Evolutionary conservation across 495 filamentous ascomycete species (phyloP).

Genomic region (Penicillium pancosmium): DNA sequence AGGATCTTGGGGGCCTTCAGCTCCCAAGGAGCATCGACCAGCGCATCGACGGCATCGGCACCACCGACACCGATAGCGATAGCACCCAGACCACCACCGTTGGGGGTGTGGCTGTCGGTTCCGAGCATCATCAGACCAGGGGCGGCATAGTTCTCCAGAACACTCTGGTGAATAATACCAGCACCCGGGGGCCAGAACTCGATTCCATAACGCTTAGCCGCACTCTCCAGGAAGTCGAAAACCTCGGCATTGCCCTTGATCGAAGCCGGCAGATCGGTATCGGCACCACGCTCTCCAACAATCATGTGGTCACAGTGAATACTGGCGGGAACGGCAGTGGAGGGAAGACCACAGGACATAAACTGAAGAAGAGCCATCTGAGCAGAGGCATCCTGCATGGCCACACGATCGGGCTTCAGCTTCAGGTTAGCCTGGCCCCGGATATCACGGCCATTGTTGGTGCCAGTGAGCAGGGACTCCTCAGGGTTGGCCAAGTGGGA

Average conservation of each 20-base stretch:
- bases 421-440: constrained; percentile 91
- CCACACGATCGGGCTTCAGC: constrained; percentile 95
- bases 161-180: constrained; percentile 99
- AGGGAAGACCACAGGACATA: constrained; percentile 92
- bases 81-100: constrained; percentile 88
- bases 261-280: constrained; percentile 81
- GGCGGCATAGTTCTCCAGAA: constrained; percentile 97
- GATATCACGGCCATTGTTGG: constrained; percentile 70
- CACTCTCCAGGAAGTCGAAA: constrained; percentile 95
- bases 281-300: constrained; percentile 84
- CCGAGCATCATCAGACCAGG: constrained; percentile 99
- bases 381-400: constrained; percentile 98
- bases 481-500: constrained; percentile 78
- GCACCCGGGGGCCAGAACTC: constrained; percentile 99
- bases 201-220: constrained; percentile 93
- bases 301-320: constrained; percentile 99
- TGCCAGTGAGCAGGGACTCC: constrained; percentile 58
- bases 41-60: constrained; percentile 94
- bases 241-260: constrained; percentile 95
- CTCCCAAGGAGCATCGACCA: constrained; percentile 97
- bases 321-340: constrained; percentile 93
- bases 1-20: constrained; percentile 89
- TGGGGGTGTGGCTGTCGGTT: constrained; percentile 97
- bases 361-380: constrained; percentile 99
- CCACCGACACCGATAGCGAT: constrained; percentile 98